Conservation (phyloP, 2,329 filamentous ascomycete species). For the Neopestalotiopsis clavispora region DNA sequence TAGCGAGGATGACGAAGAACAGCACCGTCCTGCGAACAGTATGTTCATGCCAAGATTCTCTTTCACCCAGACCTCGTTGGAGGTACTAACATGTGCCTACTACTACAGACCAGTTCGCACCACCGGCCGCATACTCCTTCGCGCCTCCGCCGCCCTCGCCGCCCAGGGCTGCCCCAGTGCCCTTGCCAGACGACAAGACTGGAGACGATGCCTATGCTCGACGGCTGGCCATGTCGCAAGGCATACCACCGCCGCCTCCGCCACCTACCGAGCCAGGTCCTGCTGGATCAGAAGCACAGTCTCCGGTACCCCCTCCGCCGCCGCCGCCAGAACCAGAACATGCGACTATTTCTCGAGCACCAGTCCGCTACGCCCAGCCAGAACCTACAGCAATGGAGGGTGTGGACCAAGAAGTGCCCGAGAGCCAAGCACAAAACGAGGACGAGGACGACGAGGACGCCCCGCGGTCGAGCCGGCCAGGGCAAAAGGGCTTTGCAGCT, state of each 20-base stretch:
- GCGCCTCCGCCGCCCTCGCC: conserved; percentile 60
- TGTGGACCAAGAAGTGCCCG: conserved; percentile 41
- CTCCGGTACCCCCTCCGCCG: conserved; percentile 19
- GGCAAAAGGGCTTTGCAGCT: conserved; percentile 83
- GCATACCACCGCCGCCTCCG: conserved; percentile 32
- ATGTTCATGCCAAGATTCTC: neutral
- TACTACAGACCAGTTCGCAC: conserved; percentile 61
- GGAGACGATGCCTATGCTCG: conserved; percentile 74
- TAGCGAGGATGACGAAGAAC: conserved; percentile 40
- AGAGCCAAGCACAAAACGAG: conserved; percentile 20
- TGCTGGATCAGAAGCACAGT: conserved; percentile 19
- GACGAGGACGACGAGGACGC: conserved; percentile 34
- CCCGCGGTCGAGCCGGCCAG: conserved; percentile 69
- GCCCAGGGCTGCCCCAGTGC: conserved; percentile 40
- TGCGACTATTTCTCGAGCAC: conserved; percentile 76
- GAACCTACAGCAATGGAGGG: conserved; percentile 43
- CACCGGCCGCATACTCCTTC: conserved; percentile 60
- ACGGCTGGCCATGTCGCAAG: conserved; percentile 62
- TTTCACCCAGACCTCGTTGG: neutral
- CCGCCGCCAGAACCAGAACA: conserved; percentile 42
- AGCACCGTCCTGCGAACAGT: conserved; percentile 31
- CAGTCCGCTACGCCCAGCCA: conserved; percentile 71
- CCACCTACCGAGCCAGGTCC: conserved; percentile 38
- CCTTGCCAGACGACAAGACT: conserved; percentile 61
- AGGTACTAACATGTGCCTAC: neutral